Evolutionary conservation across 208 protist species (phyloP), one percentile per base, ranked within the genome.

Genomic region (Leishmania turanica): DNA sequence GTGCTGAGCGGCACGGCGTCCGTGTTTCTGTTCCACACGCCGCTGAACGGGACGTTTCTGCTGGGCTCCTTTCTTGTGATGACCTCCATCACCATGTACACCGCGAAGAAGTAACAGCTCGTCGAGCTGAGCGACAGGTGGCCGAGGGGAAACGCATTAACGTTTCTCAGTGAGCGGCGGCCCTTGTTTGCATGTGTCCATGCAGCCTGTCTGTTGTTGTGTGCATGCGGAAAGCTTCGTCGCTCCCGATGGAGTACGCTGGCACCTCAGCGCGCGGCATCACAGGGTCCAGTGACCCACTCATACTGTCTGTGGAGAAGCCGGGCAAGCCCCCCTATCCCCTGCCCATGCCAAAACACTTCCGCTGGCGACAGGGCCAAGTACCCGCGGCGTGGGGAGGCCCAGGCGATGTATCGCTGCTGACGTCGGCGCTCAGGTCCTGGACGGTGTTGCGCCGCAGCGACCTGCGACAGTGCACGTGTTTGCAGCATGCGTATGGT

Each of bases 1-100:
- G 77, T 93, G 19, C 58, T 93, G 45, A 88, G 81, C 42, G 86
- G 87, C 13, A 79, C 86, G 1, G 84, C 80, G 31, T 92, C 87
- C 5, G 80, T 82, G 24, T 86, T 85, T 62, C 77, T 92, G 31
- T 87, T 91, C 21, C 49, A 85, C 37, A 75, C 85, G 64, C 68
- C 69, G 24, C 76, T 90, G n/a, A 73, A 34, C 62, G 17, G 24
- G 40, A n/a, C 84, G 7, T 89, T 93, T 74, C 24, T 89, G 40
- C 2, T 86, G 3, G 90, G 86, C 8, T 84, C 83, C 13, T 17
- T 84, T 1, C 24, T 90, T 21, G 80, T 88, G 34, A 47, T 91
- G 47, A 5, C 5, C 3, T 86, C 85, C 17, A 87, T 88, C 73
- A 75, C 77, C 6, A 31, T 93, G 58, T 91, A 90, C 84, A 84